Conservation (phyloP, 2,329 filamentous ascomycete genomes). For the Endoconidiophora laricicola region DNA sequence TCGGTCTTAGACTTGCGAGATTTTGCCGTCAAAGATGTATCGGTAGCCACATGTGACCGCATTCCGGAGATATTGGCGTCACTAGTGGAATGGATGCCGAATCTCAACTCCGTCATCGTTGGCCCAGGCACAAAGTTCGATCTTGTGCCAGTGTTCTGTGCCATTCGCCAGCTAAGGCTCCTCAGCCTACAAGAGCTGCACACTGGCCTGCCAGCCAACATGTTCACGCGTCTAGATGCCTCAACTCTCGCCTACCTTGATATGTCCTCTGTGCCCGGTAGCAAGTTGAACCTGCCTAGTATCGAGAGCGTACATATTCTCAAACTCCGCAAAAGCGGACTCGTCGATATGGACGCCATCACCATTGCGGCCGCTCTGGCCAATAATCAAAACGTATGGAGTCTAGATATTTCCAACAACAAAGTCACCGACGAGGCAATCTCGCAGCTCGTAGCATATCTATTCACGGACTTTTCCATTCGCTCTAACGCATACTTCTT, state of each 20-base stretch:
- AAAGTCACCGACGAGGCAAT: constrained; percentile 28
- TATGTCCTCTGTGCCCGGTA: constrained; percentile 31
- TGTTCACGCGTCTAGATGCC: constrained; percentile 22
- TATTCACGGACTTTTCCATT: constrained; percentile 6
- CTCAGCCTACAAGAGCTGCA: background rate
- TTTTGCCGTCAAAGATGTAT: constrained; percentile 5
- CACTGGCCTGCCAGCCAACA: constrained; percentile 13
- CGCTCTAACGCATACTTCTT: constrained; percentile 20
- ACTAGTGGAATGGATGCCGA: constrained; percentile 5
- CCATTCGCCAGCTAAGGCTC: background rate
- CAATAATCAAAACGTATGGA: constrained; percentile 31
- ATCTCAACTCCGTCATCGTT: constrained; percentile 1
- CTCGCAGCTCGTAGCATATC: background rate
- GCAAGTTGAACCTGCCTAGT: constrained; percentile 28
- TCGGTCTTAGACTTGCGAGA: constrained; percentile 6
- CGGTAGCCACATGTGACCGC: background rate
- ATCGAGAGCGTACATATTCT: constrained; percentile 34
- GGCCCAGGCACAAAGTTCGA: constrained; percentile 6
- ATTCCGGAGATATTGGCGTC: background rate
- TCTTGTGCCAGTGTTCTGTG: constrained; percentile 1
- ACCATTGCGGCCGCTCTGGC: constrained; percentile 18
- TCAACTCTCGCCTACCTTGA: constrained; percentile 26
- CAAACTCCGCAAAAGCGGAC: constrained; percentile 30
- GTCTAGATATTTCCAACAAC: constrained; percentile 38
- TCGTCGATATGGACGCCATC: constrained; percentile 26